Base-by-base conservation (phyloP, 164 flowering plant genomes). In the Amborella trichopoda region DNA sequence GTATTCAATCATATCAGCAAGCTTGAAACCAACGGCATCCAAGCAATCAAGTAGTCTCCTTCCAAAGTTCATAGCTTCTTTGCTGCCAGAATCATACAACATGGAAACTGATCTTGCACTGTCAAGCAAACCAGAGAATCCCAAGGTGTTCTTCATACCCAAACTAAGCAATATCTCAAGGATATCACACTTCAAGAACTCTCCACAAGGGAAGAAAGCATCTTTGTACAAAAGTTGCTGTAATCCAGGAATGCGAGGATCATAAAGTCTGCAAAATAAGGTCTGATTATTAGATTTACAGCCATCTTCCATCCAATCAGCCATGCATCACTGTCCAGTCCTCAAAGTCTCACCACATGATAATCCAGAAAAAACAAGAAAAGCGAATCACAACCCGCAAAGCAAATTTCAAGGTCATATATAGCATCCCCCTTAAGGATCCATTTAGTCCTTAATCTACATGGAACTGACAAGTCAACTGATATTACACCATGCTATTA, bases 191-290 rank as follows among this genome's bases (percentile, higher is more conserved):
- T 68, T 72, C 30, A 68, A 68, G 54, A 86, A 90, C 38, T 68
- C 59, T 1, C 73, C 78, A 57, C 81, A 74, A 49, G 98, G 98
- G 64, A 90, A 90, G 68, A 74, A 90, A 23, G 67, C 69, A 46
- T 73, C 78, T 51, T 24, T 57, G 48, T 80, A 83, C 37, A 90
- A 79, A 47, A 83, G 17, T 54, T 72, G 57, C 48, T 55, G 69
- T 30, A 83, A 59, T 55, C 72, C 89, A 47, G 77, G 74, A 34
- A 86, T 65, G 44, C 93, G 95, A 55, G 98, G 94, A 74, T 90
- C 98, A 67, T 86, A 90, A 33, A 90, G 84, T 77, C 98, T 90
- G 85, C 62, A 48, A 37, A 37, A 6, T 37, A 37, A 14, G 40
- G n/a, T 13, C 0, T 4, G 5, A 37, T 13, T 13, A 37, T 37